Percentiles rank a stretch among this genome's conserved stretches.
Evolutionary conservation across 2,329 filamentous ascomycete genomes (phyloP).

Genomic region (Colletotrichum sp.): DNA sequence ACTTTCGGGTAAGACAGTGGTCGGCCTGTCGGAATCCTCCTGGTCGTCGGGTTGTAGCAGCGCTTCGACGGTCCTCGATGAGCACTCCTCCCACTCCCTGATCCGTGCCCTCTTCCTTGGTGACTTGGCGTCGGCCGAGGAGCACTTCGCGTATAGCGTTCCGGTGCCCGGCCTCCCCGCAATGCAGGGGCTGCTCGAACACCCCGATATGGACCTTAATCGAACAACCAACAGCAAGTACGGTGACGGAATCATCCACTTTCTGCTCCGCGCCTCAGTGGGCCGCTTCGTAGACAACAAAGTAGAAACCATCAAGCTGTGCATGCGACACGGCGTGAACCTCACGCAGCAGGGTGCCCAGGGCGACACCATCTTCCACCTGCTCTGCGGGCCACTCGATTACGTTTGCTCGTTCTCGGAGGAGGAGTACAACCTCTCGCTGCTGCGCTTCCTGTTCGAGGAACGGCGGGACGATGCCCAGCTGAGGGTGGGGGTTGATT

Average conservation of each 20-base stretch:
- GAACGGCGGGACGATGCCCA: neutral
- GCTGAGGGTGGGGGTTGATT: neutral
- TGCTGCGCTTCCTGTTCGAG: neutral
- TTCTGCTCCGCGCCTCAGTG: neutral
- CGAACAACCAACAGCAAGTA: neutral
- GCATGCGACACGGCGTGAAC: neutral
- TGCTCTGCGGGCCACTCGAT: neutral
- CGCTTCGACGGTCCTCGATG: too few species aligned
- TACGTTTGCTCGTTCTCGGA: neutral
- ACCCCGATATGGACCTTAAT: neutral
- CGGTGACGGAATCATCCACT: neutral
- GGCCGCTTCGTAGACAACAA: neutral
- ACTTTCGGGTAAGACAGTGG: too few species aligned
- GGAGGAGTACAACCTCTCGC: neutral
- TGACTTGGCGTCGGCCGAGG: too few species aligned
- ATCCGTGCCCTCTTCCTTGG: too few species aligned
- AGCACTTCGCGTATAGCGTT: too few species aligned
- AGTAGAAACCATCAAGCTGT: neutral
- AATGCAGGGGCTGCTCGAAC: too few species aligned
- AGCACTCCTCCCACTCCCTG: too few species aligned
- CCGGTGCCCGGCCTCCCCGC: too few species aligned
- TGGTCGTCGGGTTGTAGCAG: too few species aligned
- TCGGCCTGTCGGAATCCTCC: too few species aligned
- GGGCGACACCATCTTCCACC: neutral
- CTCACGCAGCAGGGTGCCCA: neutral